Evolutionary conservation across 441 rosid species (phyloP).

Genomic region (Hura crepitans): DNA sequence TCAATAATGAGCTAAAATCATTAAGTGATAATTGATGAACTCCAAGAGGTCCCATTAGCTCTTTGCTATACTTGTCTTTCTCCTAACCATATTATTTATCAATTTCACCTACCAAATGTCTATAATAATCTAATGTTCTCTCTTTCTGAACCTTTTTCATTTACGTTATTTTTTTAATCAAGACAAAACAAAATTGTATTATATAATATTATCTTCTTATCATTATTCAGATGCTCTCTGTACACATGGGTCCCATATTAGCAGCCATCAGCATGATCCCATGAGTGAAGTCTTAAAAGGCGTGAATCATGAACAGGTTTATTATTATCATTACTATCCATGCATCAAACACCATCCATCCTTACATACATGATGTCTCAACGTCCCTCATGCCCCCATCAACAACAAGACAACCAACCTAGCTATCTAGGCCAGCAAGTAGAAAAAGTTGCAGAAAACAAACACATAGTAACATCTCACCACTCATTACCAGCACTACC

Average conservation of each 20-base stretch:
- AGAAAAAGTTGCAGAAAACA: conserved; percentile 15
- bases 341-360: conserved; percentile 29
- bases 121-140: background rate
- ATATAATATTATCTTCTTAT: too few relatives aligned
- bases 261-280: conserved; percentile 17
- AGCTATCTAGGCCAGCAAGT: conserved; percentile 20
- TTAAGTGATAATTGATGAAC: too few relatives aligned
- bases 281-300: background rate
- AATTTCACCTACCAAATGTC: background rate
- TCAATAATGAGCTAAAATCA: background rate
- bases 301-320: too few relatives aligned
- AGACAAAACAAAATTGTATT: too few relatives aligned
- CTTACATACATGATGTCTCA: conserved; percentile 16
- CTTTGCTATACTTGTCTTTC: background rate
- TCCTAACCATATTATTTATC: conserved; percentile 1
- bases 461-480: conserved; percentile 3
- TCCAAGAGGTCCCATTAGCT: background rate
- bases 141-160: background rate
- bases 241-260: background rate
- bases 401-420: conserved; percentile 21
- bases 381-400: conserved; percentile 26
- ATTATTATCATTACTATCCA: conserved; percentile 23
- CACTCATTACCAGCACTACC: conserved; percentile 26
- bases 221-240: too few relatives aligned
- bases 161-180: background rate